Evolutionary conservation across 1,284 basidiomycete species (phyloP), one percentile per base, ranked within the genome.

Genomic region (Tilletia walkeri): DNA sequence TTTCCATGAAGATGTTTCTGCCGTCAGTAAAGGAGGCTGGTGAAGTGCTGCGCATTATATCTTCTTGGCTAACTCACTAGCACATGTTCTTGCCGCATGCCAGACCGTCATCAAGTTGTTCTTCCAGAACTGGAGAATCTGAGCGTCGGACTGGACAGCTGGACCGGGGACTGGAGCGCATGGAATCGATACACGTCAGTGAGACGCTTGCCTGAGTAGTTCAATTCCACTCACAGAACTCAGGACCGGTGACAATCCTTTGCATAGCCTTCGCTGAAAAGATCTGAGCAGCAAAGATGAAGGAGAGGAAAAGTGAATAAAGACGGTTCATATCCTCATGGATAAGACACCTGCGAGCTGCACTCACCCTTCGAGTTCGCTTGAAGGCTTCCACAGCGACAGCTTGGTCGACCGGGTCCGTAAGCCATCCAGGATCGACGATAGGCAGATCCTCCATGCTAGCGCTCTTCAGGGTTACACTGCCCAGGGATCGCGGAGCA

Each of bases 361-460:
- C 16, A 24, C 49, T 53, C 49, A 53, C 49, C 16, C 49, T 50
- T 14, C 78, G 72, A 9, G 67, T 68, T 38, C 72, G 71, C 65
- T 73, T 72, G 70, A 73, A 73, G 1, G 61, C 69, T 2, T 66
- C 72, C 79, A 69, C 76, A 73, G 75, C 72, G 1, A 80, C 84
- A 41, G 76, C 84, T 81, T 85, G 84, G 34, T 83, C 82, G 1
- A 78, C 73, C 30, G 74, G 69, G 53, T 76, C 69, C 1, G 69
- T 67, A 16, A 82, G 69, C 76, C 78, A 83, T 36, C 67, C 69
- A 20, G 86, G 85, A 72, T 87, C 84, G 70, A 87, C 86, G 9
- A 84, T 50, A 0, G 87, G 86, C 4, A 84, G 73, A 53, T 86
- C 86, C 65, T 79, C 85, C 0, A 84, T 80, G 63, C 83, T 84